Percentiles rank a stretch among this genome's conserved stretches.
These are phyloP conservation scores for Calonectria hongkongensis DNA, from an alignment of 2,329 filamentous ascomycete species.

Conservation along the genomic window DNA sequence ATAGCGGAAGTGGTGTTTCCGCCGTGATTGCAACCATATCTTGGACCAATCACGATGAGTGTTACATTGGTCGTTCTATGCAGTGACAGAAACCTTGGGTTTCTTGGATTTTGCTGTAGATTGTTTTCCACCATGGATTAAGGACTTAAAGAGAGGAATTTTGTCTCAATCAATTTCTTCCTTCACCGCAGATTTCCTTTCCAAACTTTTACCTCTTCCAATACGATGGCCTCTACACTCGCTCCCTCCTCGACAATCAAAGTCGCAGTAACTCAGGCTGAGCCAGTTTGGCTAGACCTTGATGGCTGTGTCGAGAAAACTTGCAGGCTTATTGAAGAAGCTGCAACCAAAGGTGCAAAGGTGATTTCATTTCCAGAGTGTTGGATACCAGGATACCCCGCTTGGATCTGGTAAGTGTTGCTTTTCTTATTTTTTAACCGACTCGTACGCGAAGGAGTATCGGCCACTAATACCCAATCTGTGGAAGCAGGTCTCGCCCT, in stretches of 20 bases:
- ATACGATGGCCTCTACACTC: neutral
- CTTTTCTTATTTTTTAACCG: neutral
- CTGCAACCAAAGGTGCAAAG: constrained; percentile 69
- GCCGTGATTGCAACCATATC: no score
- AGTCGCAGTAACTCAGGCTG: constrained; percentile 37
- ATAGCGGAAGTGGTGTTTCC: no score
- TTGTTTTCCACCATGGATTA: no score
- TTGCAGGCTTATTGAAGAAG: constrained; percentile 71
- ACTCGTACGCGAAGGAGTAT: neutral
- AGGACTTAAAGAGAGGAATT: no score
- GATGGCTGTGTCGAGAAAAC: constrained; percentile 49
- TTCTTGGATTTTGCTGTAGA: no score
- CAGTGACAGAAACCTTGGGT: no score
- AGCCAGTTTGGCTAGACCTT: constrained; percentile 33
- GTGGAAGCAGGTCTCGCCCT: constrained; percentile 46
- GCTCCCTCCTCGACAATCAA: neutral
- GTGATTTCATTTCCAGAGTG: constrained; percentile 72
- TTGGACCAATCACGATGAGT: no score
- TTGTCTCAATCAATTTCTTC: no score
- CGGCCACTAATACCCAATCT: neutral
- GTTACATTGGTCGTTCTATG: no score
- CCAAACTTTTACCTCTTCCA: neutral
- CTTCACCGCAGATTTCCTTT: no score
- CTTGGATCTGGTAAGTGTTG: constrained; percentile 58
- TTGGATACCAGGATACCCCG: constrained; percentile 72